These are phyloP conservation scores for Syzygium aromaticum DNA, from an alignment of 345 rosid species.

Conservation along the genomic window DNA sequence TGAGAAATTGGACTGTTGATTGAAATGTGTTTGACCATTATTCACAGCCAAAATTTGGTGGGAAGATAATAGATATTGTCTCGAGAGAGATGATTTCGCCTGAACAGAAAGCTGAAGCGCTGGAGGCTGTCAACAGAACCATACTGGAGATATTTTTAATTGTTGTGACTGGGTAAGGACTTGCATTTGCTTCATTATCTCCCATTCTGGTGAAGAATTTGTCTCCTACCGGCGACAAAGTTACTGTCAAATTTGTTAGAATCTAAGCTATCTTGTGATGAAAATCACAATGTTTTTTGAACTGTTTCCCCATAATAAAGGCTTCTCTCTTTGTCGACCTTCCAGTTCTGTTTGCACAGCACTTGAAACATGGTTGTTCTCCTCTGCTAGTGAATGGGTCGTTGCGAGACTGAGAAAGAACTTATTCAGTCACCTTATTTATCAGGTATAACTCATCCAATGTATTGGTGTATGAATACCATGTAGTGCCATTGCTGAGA, in stretches of 20 bases:
- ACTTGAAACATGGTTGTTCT: constrained; percentile 38
- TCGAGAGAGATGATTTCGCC: constrained; percentile 26
- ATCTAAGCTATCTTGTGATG: neutral
- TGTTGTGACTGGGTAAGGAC: constrained; percentile 28
- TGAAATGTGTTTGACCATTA: neutral
- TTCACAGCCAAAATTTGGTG: constrained; percentile 40
- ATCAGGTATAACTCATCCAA: constrained; percentile 21
- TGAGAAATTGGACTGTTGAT: neutral
- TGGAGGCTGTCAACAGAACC: constrained; percentile 28
- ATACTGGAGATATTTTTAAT: constrained; percentile 27
- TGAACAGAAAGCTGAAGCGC: constrained; percentile 24
- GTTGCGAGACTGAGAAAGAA: constrained; percentile 41
- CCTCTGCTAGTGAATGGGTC: constrained; percentile 41
- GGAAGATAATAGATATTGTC: constrained; percentile 37
- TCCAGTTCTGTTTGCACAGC: constrained; percentile 35
- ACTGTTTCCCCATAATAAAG: neutral
- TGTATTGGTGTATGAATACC: neutral
- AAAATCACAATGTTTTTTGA: neutral
- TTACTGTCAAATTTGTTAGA: neutral
- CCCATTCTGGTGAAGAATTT: neutral
- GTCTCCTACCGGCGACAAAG: neutral
- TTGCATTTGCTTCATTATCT: neutral
- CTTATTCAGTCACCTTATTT: constrained; percentile 34
- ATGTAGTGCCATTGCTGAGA: neutral
- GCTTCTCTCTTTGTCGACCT: neutral